These are phyloP conservation scores for Biscogniauxia mediterranea DNA, from an alignment of 2,329 filamentous ascomycete genomes.

Conservation along the genomic window DNA sequence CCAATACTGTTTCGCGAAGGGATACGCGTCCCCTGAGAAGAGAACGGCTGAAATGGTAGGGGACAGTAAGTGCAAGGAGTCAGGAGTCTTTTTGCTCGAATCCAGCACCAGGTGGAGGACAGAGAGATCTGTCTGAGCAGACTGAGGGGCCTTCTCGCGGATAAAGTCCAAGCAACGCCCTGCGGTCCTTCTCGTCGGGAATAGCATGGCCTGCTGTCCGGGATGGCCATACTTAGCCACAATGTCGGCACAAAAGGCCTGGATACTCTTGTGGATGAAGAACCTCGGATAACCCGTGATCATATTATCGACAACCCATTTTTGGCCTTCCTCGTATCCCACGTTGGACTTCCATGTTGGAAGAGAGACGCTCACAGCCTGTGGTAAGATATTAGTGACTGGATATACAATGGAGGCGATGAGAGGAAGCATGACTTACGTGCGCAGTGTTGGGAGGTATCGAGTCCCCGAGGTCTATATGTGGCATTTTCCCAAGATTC, in stretches of 20 bases:
- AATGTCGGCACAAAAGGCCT: constrained; percentile 69
- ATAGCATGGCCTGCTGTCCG: constrained; percentile 73
- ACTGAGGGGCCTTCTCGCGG: constrained; percentile 52
- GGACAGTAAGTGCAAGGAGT: constrained; percentile 51
- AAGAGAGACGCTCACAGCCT: constrained; percentile 95
- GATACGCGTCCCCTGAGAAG: constrained; percentile 64
- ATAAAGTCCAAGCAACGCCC: constrained; percentile 74
- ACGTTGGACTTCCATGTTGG: constrained; percentile 91
- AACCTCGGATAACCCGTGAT: constrained; percentile 92
- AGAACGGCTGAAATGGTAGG: constrained; percentile 69
- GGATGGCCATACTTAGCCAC: constrained; percentile 59
- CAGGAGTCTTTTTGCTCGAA: constrained; percentile 48
- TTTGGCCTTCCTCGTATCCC: constrained; percentile 88
- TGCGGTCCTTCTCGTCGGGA: constrained; percentile 72
- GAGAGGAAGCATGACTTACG: constrained; percentile 48
- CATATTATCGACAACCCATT: constrained; percentile 84
- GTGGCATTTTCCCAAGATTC: constrained; percentile 38
- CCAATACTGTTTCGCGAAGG: constrained; percentile 90
- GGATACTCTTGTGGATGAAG: constrained; percentile 84
- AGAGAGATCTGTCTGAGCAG: constrained; percentile 47
- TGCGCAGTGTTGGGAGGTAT: constrained; percentile 78
- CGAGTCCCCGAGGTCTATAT: constrained; percentile 61
- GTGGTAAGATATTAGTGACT: neutral
- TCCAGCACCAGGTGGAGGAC: constrained; percentile 65
- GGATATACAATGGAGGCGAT: neutral